Evolutionary conservation across 2,329 filamentous ascomycete genomes (phyloP), one percentile per base, ranked within the genome.

Genomic region (Diaporthe citrichinensis): DNA sequence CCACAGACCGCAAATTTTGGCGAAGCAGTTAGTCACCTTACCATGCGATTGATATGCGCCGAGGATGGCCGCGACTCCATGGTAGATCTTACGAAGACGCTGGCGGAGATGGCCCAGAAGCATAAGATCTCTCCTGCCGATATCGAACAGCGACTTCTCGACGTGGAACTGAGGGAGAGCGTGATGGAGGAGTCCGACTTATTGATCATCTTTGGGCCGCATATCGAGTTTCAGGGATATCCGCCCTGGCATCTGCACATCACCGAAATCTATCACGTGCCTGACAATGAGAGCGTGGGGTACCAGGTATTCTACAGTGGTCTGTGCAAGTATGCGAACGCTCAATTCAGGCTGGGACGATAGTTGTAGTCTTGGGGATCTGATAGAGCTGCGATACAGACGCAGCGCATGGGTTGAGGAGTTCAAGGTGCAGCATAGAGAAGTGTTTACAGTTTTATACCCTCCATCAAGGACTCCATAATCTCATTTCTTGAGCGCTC

Each of bases 241-340:
- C 97, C 97, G 14, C 97, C 97, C 1, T 99, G 97, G 97, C 97
- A 98, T 85, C 90, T 98, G 77, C 91, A 97, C 58, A 86, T 99
- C 81, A 98, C 96, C 0, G 97, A 99, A 87, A 98, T 99, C 75
- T 98, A 96, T 83, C 91, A 92, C 80, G 87, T 94, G 17, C 89
- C 90, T 74, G 94, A 96, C 81, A 95, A 95, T 83, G 90, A 94
- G 77, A 92, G 92, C 1, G 96, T 99, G 25, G 95, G 95, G 59
- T 99, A 99, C 84, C 96, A 98, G 82, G 94, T 98, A 41, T 99
- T 98, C 84, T 87, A 98, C 78, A 90, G 93, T 78, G 96, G 93
- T 1, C 86, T 99, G 79, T 93, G 94, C 83, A 95, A 93, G 80
- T 99, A 92, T 85, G 94, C 95, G 14, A 93, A 92, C 78, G 96